Conservation (phyloP, 1,139 yeast species). For the Yamadazyma sp. region DNA sequence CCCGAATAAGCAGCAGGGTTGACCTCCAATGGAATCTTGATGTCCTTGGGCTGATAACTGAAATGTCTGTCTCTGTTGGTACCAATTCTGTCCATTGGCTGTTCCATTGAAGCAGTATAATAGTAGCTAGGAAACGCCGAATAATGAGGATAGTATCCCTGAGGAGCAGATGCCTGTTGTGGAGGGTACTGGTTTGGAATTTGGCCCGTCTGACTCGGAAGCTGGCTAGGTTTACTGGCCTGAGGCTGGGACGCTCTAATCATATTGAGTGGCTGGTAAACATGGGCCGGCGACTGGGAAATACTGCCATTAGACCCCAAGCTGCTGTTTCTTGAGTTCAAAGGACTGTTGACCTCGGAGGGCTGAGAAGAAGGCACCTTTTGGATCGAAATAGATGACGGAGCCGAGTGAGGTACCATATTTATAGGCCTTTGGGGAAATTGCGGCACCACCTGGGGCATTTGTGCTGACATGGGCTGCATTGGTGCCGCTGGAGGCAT, state of each 20-base stretch:
- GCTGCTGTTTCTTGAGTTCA: background rate
- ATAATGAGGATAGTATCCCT: background rate
- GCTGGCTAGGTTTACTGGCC: too few species aligned
- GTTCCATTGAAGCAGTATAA: background rate
- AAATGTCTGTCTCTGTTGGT: background rate
- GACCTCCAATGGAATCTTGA: too few species aligned
- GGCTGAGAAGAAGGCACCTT: conserved; percentile 1
- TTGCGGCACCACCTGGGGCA: background rate
- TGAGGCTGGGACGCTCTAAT: conserved; percentile 1
- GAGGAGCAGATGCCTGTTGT: too few species aligned
- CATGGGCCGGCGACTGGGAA: background rate
- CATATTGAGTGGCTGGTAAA: background rate
- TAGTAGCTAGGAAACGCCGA: background rate
- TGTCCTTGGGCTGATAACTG: background rate
- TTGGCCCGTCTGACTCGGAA: too few species aligned
- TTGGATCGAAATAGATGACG: conserved; percentile 1
- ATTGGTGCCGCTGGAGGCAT: background rate
- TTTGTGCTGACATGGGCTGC: background rate
- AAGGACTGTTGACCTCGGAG: background rate
- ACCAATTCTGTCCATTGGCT: background rate
- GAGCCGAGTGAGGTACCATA: conserved; percentile 1
- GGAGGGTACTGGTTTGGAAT: too few species aligned
- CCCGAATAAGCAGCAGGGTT: background rate
- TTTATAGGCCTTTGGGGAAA: background rate
- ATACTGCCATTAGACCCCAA: background rate